Evolutionary conservation across 2,329 filamentous ascomycete genomes (phyloP), one percentile per base, ranked within the genome.

Genomic region (Penicillium sp.): DNA sequence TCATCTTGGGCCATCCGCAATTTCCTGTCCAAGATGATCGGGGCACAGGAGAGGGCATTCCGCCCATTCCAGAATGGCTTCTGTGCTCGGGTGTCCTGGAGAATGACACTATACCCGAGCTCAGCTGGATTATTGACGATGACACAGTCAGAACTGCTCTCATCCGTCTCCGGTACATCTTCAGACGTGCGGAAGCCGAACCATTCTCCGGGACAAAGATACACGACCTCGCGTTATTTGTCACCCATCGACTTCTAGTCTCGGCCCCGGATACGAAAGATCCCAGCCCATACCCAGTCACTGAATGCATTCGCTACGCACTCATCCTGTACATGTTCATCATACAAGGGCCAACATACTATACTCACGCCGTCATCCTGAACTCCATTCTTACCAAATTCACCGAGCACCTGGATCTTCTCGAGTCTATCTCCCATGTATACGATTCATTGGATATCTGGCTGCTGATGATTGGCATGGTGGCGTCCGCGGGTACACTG

Each of bases 171-270:
- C 77, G 75, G 13, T 69, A 63, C 9, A 67, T 84, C 4, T 80
- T 84, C 50, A 72, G 77, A 1, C 68, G 70, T 4, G 67, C 74
- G 0, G 59, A 69, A 13, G 58, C 41, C 24, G 59, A 59, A 24
- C 60, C 63, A 3, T 62, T 70, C 4, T 61, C 78, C 1, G 71
- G 72, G 0, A 81, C 80, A 0, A 73, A 77, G 47, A 76, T 86
- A 0, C 84, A 86, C 58, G 84, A 86, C 55, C 71, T 86, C 1
- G 81, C 82, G 6, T 84, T 81, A 52, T 86, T 83, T 61, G 78
- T 82, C 22, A 69, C 85, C 0, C 83, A 86, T 59, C 76, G 77
- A 22, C 73, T 86, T 1, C 59, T 85, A 18, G 61, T 64, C 7
- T 60, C 60, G 13, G 36, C 36, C 3, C 50, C 61, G 0, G 46